Evolutionary conservation across 768 basidiomycete genomes (phyloP).

Genomic region (Pleurotus djamor): DNA sequence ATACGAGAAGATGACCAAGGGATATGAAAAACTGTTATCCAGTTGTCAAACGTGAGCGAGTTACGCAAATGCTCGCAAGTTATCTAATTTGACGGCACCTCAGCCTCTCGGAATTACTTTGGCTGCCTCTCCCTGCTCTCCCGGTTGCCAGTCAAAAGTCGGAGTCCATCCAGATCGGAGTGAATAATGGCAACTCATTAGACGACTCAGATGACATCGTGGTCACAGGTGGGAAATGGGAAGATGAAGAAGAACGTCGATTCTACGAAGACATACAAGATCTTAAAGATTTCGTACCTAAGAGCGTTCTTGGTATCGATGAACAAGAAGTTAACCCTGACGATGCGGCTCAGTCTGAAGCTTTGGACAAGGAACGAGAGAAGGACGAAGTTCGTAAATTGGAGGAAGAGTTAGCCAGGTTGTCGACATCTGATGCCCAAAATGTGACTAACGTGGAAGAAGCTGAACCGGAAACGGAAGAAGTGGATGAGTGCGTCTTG

Average conservation of each 20-base stretch:
- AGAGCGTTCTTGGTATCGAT: constrained; percentile 78
- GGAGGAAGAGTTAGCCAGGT: constrained; percentile 69
- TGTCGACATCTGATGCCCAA: constrained; percentile 22
- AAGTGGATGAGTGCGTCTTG: constrained; percentile 43
- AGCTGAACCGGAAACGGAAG: constrained; percentile 24
- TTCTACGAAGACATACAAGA: constrained; percentile 96
- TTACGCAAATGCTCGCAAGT: neutral
- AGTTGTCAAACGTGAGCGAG: constrained; percentile 80
- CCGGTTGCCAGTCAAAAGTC: constrained; percentile 80
- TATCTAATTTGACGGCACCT: constrained; percentile 10
- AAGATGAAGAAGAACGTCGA: constrained; percentile 92
- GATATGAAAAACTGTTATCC: constrained; percentile 87
- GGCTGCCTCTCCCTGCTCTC: constrained; percentile 76
- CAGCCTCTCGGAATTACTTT: constrained; percentile 90
- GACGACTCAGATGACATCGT: constrained; percentile 60
- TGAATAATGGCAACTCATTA: constrained; percentile 30
- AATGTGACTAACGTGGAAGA: constrained; percentile 8
- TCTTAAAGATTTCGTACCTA: constrained; percentile 88
- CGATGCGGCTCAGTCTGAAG: constrained; percentile 21
- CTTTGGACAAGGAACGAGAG: constrained; percentile 50
- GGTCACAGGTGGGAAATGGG: constrained; percentile 84
- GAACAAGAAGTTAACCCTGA: constrained; percentile 30
- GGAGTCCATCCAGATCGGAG: constrained; percentile 78
- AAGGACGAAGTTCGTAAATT: constrained; percentile 48
- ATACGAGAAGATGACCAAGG: constrained; percentile 98